A percentile compares a stretch with the other conserved stretches of the same genome.
These are phyloP conservation scores for Paecilomyces niveus DNA, from an alignment of 2,329 filamentous ascomycete genomes.

Conservation along the genomic window DNA sequence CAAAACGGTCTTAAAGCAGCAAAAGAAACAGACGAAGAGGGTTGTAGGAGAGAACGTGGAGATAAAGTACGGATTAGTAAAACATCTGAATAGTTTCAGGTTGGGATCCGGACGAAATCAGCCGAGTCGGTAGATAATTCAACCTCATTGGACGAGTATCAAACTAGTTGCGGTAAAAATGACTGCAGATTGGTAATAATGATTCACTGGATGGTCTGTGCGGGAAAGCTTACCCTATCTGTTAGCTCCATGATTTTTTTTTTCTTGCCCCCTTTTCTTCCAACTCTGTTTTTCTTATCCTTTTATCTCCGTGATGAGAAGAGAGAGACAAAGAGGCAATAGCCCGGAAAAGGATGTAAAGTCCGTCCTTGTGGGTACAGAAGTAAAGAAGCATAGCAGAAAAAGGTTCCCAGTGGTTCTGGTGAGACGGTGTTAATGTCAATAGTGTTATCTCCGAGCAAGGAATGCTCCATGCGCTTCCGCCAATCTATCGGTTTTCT, in stretches of 20 bases:
- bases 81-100: background rate
- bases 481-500: background rate
- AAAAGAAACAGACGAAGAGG: constrained; percentile 9
- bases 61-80: constrained; percentile 1
- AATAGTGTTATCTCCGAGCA: background rate
- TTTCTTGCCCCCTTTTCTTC: background rate
- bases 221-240: background rate
- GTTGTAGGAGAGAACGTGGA: constrained; percentile 1
- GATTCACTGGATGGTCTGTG: background rate
- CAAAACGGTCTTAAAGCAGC: background rate
- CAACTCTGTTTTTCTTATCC: background rate
- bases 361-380: background rate
- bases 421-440: background rate
- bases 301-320: background rate
- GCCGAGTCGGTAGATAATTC: background rate
- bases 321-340: background rate
- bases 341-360: background rate
- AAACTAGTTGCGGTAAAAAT: background rate
- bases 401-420: background rate
- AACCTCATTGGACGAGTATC: background rate
- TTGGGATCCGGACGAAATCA: background rate
- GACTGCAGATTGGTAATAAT: background rate
- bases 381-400: background rate
- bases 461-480: background rate
- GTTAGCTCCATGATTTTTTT: background rate